phyloP scores from a whole-genome alignment of 23 red algal species.

The Chondrus crispus region DNA sequence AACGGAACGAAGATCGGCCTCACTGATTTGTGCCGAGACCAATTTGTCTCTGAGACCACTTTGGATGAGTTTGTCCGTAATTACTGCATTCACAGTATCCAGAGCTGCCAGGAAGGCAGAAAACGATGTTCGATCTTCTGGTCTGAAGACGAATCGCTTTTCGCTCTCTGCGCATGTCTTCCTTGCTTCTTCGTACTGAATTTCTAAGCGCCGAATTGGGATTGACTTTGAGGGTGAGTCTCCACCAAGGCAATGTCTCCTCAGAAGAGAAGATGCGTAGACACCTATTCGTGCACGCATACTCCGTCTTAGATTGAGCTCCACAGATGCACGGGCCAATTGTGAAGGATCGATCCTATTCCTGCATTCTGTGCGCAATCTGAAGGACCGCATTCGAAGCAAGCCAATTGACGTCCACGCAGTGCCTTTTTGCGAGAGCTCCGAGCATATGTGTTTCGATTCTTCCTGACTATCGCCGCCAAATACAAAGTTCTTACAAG shows the following conservation, averaged over 20 bases:
- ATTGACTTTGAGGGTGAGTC: too few species aligned
- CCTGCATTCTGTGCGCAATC: background rate
- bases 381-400: background rate
- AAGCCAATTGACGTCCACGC: conserved; percentile 34
- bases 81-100: background rate
- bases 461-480: too few species aligned
- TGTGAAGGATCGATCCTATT: conserved; percentile 17
- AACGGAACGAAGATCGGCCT: background rate
- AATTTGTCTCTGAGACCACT: background rate
- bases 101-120: background rate
- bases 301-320: background rate
- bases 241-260: too few species aligned
- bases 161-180: background rate
- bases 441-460: too few species aligned
- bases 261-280: too few species aligned
- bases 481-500: too few species aligned
- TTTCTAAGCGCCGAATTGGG: too few species aligned
- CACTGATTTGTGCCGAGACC: background rate
- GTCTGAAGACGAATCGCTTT: background rate
- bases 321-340: background rate
- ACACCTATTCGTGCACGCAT: background rate
- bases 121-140: background rate
- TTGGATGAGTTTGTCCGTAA: background rate
- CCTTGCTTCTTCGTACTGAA: background rate
- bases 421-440: background rate